phyloP scores from a whole-genome alignment of 331 rosid species.

The Stylosanthes scabra region DNA sequence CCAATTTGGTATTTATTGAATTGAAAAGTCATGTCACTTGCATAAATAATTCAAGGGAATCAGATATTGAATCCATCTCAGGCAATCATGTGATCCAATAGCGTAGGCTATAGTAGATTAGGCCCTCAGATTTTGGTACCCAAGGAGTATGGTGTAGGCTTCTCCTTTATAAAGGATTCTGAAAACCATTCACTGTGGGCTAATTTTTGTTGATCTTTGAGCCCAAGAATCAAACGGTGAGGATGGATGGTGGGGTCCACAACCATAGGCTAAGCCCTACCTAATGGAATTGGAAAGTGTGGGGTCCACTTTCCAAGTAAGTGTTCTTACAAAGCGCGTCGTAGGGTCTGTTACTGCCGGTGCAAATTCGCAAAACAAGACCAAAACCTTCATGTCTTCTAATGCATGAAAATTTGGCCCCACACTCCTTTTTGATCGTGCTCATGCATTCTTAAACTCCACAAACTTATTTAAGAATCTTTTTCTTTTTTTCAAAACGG shows the following conservation, averaged over 20 bases:
- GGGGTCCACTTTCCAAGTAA: conserved; percentile 1
- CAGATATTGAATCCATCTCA: too few species aligned
- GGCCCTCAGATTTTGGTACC: not conserved
- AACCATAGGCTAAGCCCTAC: too few species aligned
- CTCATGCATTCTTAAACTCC: not conserved
- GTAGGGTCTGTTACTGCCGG: not conserved
- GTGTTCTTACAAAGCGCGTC: not conserved
- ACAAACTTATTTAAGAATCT: not conserved
- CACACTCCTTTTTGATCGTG: not conserved
- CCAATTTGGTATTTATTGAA: too few species aligned
- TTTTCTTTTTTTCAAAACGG: not conserved
- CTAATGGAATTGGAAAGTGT: not conserved
- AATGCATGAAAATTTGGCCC: conserved; percentile 14
- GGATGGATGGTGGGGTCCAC: too few species aligned
- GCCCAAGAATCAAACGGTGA: too few species aligned
- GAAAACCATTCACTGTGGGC: not conserved
- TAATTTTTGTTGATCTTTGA: not conserved
- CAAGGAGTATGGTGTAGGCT: too few species aligned
- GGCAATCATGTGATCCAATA: too few species aligned
- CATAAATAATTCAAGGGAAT: too few species aligned
- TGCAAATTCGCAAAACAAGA: not conserved
- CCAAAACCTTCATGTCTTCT: not conserved
- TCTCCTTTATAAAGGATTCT: not conserved
- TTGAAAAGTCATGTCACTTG: too few species aligned
- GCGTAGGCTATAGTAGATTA: too few species aligned